Base-by-base conservation (phyloP, 768 basidiomycete genomes). In the Hemileccinum impolitum region DNA sequence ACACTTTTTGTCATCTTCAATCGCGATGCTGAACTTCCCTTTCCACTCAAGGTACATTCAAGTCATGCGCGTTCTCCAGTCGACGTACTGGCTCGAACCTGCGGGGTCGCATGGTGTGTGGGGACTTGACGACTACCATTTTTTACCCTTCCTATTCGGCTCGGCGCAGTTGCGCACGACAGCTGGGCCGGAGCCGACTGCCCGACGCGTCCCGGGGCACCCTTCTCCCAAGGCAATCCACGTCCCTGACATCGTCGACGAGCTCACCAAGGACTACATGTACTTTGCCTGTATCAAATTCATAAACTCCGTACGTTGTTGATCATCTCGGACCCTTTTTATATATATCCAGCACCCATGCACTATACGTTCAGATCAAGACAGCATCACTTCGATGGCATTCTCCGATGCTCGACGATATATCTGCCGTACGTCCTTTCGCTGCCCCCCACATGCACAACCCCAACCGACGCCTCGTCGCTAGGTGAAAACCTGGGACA, bases 51-150 rank as follows among this genome's bases (percentile, higher is more conserved):
- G 78, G 57, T 94, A 92, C 59, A 79, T 92, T 28, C 70, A 81
- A 43, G 78, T 87, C 41, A 91, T 91, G 90, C 82, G 96, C 0
- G 61, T 81, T 11, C 75, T 99, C 2, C 94, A 98, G 58, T 93
- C 90, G 4, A 83, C 86, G 3, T 99, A 99, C 64, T 97, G 94
- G 93, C 80, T 97, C 0, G 95, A 99, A 65, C 94, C 95, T 3
- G 95, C 95, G 7, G 94, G 95, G n/a, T 98, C 96, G 2, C 95
- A 98, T 64, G 95, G 95, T 0, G 95, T 97, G 0, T 98, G 94
- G 90, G 95, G 95, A 2, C 71, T 98, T 47, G 94, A 96, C 58
- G 94, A 97, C 60, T 99, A 97, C 60, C 94, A 96, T 59, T 99
- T 96, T 70, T 75, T 94, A 14, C 94, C 89, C 1, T 97, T 94